Evolutionary conservation across 345 rosid genomes (phyloP), one percentile per base, ranked within the genome.

Genomic region (Boechera retrofracta): DNA sequence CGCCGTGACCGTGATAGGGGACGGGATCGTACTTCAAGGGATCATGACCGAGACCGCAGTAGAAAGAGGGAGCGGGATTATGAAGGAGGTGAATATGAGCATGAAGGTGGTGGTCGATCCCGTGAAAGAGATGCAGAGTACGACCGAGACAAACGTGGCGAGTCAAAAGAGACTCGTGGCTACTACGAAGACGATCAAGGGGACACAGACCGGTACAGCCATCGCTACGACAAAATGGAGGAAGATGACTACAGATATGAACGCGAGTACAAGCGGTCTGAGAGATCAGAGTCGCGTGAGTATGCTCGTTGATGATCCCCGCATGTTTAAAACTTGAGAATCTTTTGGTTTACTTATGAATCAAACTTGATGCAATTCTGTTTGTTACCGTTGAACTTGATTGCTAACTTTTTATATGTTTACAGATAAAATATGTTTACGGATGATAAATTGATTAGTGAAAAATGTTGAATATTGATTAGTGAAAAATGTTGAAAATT

Each of bases 121-220:
- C 89, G 82, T 61, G 94, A 90, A 45, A 83, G 83, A 77, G 96
- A 89, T 59, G 28, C 82, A n/a, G 91, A 87, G 45, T 85, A 82
- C 73, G 77, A 73, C 42, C 49, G 75, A 48, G 67, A 87, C 5
- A 75, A 86, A 82, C 89, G 83, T 67, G 90, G 87, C 36, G 87
- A 87, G 52, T 72, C 79, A 64, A 87, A 82, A 32, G 84, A 66
- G 51, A 83, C 77, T 39, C 87, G 67, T 55, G 78, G 82, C 81
- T 84, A 72, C 65, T 77, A 79, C 5, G 90, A 79, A 58, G 35
- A 63, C 4, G 76, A 49, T 13, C 86, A 77, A 52, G 77, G 85
- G 67, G 89, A 83, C 13, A 73, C 74, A 13, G 95, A 83, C 72
- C 91, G 88, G n/a, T 88, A 88, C 76, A 86, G 87, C 60, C 88